A percentile compares a stretch with the other conserved stretches of the same genome.
phyloP scores from a whole-genome alignment of 345 rosid species.

The Balakata baccata region DNA sequence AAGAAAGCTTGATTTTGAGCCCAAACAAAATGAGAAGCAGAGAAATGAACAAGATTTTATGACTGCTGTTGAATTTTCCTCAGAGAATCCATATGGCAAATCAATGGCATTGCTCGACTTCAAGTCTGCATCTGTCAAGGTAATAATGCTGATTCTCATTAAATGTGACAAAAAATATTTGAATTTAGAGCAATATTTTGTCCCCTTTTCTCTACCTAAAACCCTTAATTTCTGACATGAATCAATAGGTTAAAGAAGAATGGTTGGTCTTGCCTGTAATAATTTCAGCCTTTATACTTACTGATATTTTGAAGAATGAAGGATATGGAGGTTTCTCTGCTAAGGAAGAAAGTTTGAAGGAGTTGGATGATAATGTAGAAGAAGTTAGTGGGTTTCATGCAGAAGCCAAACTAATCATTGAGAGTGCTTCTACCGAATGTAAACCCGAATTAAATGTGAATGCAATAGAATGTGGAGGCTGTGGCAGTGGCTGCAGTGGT shows the following conservation, averaged over 20 bases:
- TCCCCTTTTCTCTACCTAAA: slow-evolving; percentile 1
- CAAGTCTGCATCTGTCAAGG: slow-evolving; percentile 57
- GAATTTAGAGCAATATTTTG: neutral
- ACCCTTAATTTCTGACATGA: slow-evolving; percentile 12
- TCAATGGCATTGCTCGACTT: slow-evolving; percentile 79
- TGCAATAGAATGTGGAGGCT: slow-evolving; percentile 20
- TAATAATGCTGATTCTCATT: slow-evolving; percentile 21
- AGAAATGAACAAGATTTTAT: slow-evolving; percentile 55
- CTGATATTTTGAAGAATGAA: slow-evolving; percentile 40
- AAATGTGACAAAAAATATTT: slow-evolving; percentile 3
- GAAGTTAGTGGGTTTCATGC: slow-evolving; percentile 12
- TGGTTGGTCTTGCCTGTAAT: slow-evolving; percentile 57
- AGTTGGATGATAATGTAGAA: slow-evolving; percentile 19
- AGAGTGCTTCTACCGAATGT: slow-evolving; percentile 19
- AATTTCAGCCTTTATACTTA: slow-evolving; percentile 62
- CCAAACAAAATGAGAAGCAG: slow-evolving; percentile 41
- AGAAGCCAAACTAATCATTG: slow-evolving; percentile 25
- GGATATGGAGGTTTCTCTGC: slow-evolving; percentile 35
- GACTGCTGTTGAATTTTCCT: slow-evolving; percentile 79
- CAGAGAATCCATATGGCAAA: slow-evolving; percentile 73
- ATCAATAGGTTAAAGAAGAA: slow-evolving; percentile 63
- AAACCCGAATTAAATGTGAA: slow-evolving; percentile 24
- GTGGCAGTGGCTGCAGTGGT: slow-evolving; percentile 19
- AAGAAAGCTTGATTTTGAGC: slow-evolving; percentile 74
- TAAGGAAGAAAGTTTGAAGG: slow-evolving; percentile 21